A percentile compares a stretch with the other conserved stretches of the same genome.
Evolutionary conservation across 768 basidiomycete species (phyloP).

Genomic region (Candolleomyces aberdarensis): DNA sequence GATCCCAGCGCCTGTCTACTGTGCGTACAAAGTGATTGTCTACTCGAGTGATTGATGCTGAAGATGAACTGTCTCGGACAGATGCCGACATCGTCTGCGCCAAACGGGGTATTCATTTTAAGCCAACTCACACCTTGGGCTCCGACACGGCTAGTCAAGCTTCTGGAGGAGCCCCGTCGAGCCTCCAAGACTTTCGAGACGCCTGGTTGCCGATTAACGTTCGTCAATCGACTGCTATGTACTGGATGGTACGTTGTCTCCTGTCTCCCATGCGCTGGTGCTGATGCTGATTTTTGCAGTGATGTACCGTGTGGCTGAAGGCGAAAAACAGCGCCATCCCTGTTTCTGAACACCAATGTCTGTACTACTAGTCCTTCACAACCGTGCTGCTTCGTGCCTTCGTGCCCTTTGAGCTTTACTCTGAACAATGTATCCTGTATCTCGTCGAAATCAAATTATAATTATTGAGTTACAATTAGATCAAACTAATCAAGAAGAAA

Average conservation of each 20-base stretch:
- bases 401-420: too few relatives aligned
- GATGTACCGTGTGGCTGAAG: too few relatives aligned
- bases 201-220: conserved; percentile 31
- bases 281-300: too few relatives aligned
- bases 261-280: too few relatives aligned
- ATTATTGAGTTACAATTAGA: too few relatives aligned
- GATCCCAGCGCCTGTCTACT: conserved; percentile 83
- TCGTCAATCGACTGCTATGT: conserved; percentile 53
- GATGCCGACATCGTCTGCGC: conserved; percentile 83
- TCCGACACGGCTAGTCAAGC: conserved; percentile 54
- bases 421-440: too few relatives aligned
- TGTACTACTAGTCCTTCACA: too few relatives aligned
- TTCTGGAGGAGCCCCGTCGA: conserved; percentile 32
- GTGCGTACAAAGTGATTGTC: conserved; percentile 35
- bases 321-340: too few relatives aligned
- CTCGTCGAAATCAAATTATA: too few relatives aligned
- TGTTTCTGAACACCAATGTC: too few relatives aligned
- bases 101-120: conserved; percentile 78
- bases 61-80: conserved; percentile 29
- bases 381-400: too few relatives aligned
- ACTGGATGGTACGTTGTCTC: conserved; percentile 43
- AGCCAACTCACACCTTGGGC: conserved; percentile 55
- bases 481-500: too few relatives aligned
- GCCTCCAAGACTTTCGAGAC: neutral
- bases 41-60: conserved; percentile 10